phyloP scores from a whole-genome alignment of 306 rosid species.

The Vicia faba region DNA sequence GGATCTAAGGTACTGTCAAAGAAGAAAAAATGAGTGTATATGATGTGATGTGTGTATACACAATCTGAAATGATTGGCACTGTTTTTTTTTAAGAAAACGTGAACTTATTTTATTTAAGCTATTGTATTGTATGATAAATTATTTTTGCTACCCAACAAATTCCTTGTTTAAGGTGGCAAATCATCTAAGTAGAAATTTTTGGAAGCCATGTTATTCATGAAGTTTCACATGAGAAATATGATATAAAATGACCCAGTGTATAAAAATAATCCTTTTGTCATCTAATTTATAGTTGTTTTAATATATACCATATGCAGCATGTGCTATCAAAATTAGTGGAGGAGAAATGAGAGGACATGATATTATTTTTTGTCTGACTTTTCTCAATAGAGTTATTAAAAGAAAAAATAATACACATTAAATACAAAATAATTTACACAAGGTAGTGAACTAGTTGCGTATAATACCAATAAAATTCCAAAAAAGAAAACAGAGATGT shows the following conservation, averaged over 20 bases:
- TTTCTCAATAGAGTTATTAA: not conserved
- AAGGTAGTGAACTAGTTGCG: not conserved
- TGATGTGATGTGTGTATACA: not conserved
- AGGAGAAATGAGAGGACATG: not conserved
- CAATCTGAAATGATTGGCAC: constrained; percentile 4
- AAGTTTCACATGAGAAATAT: not conserved
- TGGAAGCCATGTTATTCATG: not conserved
- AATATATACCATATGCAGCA: not conserved
- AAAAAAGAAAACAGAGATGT: not conserved
- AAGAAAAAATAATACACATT: not conserved
- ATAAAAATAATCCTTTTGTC: not conserved
- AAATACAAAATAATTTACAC: not conserved
- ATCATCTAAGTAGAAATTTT: not conserved
- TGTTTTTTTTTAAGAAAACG: not conserved
- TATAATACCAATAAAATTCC: not conserved
- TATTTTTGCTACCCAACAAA: not conserved
- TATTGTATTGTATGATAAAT: not conserved
- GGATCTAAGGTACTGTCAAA: not conserved
- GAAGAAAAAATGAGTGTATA: not conserved
- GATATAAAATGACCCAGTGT: not conserved
- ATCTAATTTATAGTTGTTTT: no score
- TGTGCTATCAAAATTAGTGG: constrained; percentile 1
- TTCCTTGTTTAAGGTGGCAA: not conserved
- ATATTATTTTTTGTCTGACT: not conserved
- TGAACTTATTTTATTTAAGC: not conserved